Conservation (phyloP, 2,329 filamentous ascomycete species). For the Hortaea werneckii region DNA sequence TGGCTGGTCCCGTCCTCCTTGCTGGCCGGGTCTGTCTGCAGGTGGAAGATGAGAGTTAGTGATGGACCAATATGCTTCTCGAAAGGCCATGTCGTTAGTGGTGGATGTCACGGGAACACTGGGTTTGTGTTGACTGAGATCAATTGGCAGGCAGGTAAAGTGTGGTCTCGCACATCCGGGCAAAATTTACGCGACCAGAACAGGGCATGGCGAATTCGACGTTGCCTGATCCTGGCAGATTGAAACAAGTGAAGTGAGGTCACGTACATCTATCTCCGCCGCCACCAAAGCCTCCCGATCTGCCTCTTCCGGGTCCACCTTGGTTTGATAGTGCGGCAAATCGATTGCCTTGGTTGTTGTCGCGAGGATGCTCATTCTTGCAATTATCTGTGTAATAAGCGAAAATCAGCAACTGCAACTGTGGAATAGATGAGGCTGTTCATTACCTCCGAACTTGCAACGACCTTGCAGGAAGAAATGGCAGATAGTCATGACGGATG, state of each 20-base stretch:
- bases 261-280: conserved; percentile 8
- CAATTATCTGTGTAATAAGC: conserved; percentile 40
- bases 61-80: not conserved
- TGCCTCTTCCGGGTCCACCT: conserved; percentile 18
- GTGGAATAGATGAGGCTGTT: too few relatives aligned
- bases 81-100: not conserved
- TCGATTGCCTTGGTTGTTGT: conserved; percentile 38
- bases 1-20: not conserved
- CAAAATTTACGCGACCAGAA: too few relatives aligned
- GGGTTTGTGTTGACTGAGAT: too few relatives aligned
- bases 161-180: too few relatives aligned
- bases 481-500: conserved; percentile 40
- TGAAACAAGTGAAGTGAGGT: not conserved
- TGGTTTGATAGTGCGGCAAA: conserved; percentile 43
- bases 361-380: conserved; percentile 47
- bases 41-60: not conserved
- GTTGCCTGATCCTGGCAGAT: too few relatives aligned
- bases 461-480: conserved; percentile 54
- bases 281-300: conserved; percentile 15
- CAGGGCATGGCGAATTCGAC: too few relatives aligned
- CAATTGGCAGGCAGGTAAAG: too few relatives aligned
- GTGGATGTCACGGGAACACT: too few relatives aligned
- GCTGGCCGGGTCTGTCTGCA: conserved; percentile 6
- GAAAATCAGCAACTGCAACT: too few relatives aligned
- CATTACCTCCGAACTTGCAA: conserved; percentile 54